phyloP scores from a whole-genome alignment of 495 filamentous ascomycete genomes.

The Tuber brumale region DNA sequence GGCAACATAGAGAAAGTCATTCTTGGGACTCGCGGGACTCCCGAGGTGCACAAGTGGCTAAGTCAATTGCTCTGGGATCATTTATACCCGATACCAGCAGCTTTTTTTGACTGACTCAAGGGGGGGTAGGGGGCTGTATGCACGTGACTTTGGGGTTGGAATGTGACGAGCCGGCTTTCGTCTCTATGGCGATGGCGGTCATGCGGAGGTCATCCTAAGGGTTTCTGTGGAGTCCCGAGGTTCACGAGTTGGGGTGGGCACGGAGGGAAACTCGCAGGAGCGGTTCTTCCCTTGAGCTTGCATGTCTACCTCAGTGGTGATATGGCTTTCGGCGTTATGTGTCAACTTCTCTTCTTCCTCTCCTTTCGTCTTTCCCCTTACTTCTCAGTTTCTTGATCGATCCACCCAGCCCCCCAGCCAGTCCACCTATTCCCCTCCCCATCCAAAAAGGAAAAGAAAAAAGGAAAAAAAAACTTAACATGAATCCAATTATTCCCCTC shows the following conservation, averaged over 20 bases:
- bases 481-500: background rate
- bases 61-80: constrained; percentile 3
- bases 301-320: no score
- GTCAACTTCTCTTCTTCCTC: no score
- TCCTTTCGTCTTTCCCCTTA: no score
- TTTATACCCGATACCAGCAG: background rate
- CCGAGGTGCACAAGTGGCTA: background rate
- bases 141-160: background rate
- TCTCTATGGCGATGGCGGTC: background rate
- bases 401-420: background rate
- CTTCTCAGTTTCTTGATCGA: background rate
- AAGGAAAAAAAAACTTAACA: background rate
- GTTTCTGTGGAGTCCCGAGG: background rate
- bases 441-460: background rate
- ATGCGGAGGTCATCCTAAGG: background rate
- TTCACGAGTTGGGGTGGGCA: background rate
- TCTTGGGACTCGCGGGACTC: background rate
- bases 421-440: background rate
- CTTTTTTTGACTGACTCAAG: background rate
- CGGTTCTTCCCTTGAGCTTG: background rate
- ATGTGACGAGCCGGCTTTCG: background rate
- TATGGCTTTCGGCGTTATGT: no score
- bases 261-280: background rate
- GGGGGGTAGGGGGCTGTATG: background rate
- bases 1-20: background rate